A percentile compares a stretch with the other conserved stretches of the same genome.
These are phyloP conservation scores for Debaryomyces fabryi DNA, from an alignment of 1,139 yeast species.

Conservation along the genomic window DNA sequence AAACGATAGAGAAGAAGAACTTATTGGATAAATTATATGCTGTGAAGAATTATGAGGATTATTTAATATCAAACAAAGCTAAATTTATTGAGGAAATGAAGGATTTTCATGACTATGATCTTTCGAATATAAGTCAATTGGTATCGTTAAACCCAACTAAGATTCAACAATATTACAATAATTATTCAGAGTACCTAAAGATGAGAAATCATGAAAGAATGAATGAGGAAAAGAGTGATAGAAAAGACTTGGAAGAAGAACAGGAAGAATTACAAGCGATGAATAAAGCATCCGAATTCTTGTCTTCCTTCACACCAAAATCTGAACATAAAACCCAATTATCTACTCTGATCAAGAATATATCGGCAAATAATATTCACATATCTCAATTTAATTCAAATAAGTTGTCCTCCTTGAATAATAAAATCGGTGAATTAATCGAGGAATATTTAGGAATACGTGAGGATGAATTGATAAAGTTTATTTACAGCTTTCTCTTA, in stretches of 20 bases:
- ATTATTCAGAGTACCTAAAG: conserved; percentile 44
- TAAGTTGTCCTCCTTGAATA: conserved; percentile 23
- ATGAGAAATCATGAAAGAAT: conserved; percentile 30
- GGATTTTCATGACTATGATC: conserved; percentile 21
- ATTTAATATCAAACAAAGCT: conserved; percentile 41
- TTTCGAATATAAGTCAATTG: conserved; percentile 4
- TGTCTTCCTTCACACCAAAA: conserved; percentile 4
- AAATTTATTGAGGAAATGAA: conserved; percentile 37
- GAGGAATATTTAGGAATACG: conserved; percentile 56
- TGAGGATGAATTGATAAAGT: conserved; percentile 53
- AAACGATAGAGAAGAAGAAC: conserved; percentile 20
- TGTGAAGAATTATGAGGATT: conserved; percentile 32
- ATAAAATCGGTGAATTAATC: conserved; percentile 42
- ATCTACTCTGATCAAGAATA: background rate
- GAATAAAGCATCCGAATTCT: background rate
- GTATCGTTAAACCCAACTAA: conserved; percentile 6
- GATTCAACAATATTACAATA: conserved; percentile 31
- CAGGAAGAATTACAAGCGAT: conserved; percentile 2
- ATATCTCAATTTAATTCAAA: conserved; percentile 20
- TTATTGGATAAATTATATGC: conserved; percentile 22
- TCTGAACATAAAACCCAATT: background rate
- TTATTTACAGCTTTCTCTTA: conserved; percentile 40
- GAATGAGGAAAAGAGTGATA: conserved; percentile 42
- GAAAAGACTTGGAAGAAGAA: conserved; percentile 30
- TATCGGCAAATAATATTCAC: conserved; percentile 1